Base-by-base conservation (phyloP, 2,329 filamentous ascomycete genomes). In the Ceratocystis cubensis region DNA sequence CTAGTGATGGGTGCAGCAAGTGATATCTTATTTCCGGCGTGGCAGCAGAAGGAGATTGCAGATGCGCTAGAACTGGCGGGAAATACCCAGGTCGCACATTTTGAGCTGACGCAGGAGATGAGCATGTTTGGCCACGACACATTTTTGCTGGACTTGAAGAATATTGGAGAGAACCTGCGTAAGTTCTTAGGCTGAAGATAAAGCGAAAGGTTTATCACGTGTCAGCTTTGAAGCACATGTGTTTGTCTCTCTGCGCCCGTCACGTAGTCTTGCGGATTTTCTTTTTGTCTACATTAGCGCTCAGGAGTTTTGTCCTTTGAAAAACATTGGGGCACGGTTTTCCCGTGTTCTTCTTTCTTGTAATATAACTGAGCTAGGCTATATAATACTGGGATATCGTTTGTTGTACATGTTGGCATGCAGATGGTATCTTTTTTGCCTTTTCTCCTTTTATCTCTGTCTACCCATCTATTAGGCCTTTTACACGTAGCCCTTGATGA, bases 51-150 rank as follows among this genome's bases (percentile, higher is more conserved):
- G 65, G 94, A 99, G 76, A 87, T 99, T 69, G 93, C 92, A 2
- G 87, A 93, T 72, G 88, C 93, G 2, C 78, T 99, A 70, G 84
- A 85, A 68, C 81, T 83, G 44, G 83, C 83, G 0, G 94, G 94
- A 0, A 97, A 96, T 73, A 81, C 84, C 69, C 84, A 83, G 41
- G 92, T 99, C 0, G 87, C 86, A 57, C 91, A 99, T 75, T 83
- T 94, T 15, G 94, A 99, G 78, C 78, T 99, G 63, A 94, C 92
- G 44, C 91, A 97, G 77, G 91, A 97, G 77, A 84, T 94, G 76
- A 96, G 91, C 72, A 77, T 96, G 72, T 99, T 99, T 74, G 94
- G 94, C 0, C 94, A 99, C 73, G 94, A 99, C 74, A 97, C 93
- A 0, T 99, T 99, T 74, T 76, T 99, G 72, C 78, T 99, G 56